phyloP scores from a whole-genome alignment of 257 asterid species.

The Coffea eugenioides region DNA sequence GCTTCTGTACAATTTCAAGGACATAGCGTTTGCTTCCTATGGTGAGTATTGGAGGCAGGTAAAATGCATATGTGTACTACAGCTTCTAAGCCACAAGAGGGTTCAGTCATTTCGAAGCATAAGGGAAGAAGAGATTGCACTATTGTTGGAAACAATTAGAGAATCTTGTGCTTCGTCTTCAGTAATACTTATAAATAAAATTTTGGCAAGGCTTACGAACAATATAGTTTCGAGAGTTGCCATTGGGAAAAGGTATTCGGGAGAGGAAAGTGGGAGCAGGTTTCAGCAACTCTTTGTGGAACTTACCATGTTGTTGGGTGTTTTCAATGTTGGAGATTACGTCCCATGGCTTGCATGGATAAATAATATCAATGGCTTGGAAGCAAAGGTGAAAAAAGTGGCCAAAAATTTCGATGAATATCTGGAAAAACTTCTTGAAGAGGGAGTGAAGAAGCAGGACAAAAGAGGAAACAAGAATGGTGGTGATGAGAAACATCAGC shows the following conservation, averaged over 20 bases:
- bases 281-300: not conserved
- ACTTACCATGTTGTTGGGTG: not conserved
- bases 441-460: not conserved
- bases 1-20: constrained; percentile 1
- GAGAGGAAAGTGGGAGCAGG: constrained; percentile 2
- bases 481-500: not conserved
- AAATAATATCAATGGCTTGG: too few relatives aligned
- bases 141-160: not conserved
- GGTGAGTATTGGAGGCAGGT: constrained; percentile 13
- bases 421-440: constrained; percentile 9
- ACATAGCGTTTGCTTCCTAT: not conserved
- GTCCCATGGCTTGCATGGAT: too few relatives aligned
- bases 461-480: not conserved
- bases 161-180: not conserved
- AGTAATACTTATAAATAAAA: not conserved
- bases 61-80: not conserved
- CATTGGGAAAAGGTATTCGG: not conserved
- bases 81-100: constrained; percentile 10
- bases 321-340: not conserved
- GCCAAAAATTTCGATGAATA: not conserved
- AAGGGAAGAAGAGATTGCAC: constrained; percentile 5
- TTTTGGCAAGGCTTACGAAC: not conserved
- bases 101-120: not conserved
- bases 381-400: too few relatives aligned
- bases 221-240: constrained; percentile 9